phyloP scores from a whole-genome alignment of 768 basidiomycete genomes.

The Phallus indusiatus region DNA sequence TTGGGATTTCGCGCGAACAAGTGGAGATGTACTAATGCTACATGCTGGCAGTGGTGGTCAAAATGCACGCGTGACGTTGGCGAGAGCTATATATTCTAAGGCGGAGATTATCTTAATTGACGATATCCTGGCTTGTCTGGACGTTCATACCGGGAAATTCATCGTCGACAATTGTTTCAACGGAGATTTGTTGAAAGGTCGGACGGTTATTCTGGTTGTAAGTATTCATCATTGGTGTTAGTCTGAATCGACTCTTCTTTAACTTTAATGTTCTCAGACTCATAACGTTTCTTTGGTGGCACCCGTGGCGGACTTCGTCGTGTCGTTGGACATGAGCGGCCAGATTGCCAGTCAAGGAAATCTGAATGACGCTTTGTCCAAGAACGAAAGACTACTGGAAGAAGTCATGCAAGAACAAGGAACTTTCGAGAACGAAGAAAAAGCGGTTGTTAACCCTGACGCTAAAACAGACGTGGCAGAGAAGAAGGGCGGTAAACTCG shows the following conservation, averaged over 20 bases:
- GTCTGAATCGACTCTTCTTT: background rate
- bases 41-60: conserved; percentile 32
- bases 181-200: conserved; percentile 35
- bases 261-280: conserved; percentile 4
- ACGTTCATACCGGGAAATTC: conserved; percentile 41
- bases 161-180: conserved; percentile 42
- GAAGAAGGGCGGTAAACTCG: background rate
- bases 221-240: conserved; percentile 12
- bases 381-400: conserved; percentile 8
- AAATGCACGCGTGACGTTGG: conserved; percentile 37
- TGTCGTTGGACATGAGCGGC: conserved; percentile 13
- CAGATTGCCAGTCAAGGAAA: conserved; percentile 13
- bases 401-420: conserved; percentile 11
- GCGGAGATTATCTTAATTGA: conserved; percentile 31
- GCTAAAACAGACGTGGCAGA: background rate
- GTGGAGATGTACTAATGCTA: background rate
- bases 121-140: conserved; percentile 36
- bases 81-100: conserved; percentile 36
- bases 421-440: conserved; percentile 12
- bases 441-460: conserved; percentile 9
- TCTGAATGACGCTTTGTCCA: conserved; percentile 13
- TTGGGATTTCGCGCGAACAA: background rate
- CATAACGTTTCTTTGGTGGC: conserved; percentile 16
- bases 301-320: conserved; percentile 15
- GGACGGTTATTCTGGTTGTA: conserved; percentile 47